Conservation (phyloP, 805 yeast genomes). For the Monosporozyma aerobia region DNA sequence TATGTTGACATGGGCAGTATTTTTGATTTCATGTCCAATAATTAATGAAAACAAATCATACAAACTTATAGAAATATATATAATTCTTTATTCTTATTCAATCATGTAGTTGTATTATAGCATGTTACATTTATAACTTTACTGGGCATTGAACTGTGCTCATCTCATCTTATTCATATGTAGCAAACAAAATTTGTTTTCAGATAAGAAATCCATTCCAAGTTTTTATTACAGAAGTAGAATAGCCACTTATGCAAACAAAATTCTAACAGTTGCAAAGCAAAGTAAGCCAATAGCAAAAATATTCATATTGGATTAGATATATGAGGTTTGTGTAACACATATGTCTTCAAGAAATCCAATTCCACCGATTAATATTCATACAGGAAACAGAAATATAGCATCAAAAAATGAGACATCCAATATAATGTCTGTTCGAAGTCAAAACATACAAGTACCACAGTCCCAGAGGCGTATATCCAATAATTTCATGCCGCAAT, state of each 20-base stretch:
- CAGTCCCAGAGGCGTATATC: not conserved
- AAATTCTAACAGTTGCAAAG: not conserved
- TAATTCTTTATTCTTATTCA: not conserved
- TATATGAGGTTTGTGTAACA: not conserved
- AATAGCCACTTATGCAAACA: not conserved
- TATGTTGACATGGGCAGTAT: constrained; percentile 78
- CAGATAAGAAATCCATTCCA: not conserved
- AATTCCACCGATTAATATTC: not conserved
- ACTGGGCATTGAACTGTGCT: not conserved
- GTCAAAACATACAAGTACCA: not conserved
- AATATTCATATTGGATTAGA: not conserved
- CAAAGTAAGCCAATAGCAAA: not conserved
- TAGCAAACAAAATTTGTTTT: not conserved
- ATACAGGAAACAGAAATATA: not conserved
- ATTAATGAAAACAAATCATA: not conserved
- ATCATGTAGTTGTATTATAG: not conserved
- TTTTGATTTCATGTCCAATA: constrained; percentile 51
- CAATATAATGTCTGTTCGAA: not conserved
- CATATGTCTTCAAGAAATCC: not conserved
- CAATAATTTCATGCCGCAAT: not conserved
- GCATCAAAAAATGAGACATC: not conserved
- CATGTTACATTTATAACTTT: not conserved
- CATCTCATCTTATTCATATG: not conserved
- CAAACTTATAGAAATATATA: not conserved
- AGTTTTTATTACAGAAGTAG: not conserved